Percentiles rank a stretch among this genome's conserved stretches.
These are phyloP conservation scores for Lentinula raphanica DNA, from an alignment of 768 basidiomycete genomes.

Conservation along the genomic window DNA sequence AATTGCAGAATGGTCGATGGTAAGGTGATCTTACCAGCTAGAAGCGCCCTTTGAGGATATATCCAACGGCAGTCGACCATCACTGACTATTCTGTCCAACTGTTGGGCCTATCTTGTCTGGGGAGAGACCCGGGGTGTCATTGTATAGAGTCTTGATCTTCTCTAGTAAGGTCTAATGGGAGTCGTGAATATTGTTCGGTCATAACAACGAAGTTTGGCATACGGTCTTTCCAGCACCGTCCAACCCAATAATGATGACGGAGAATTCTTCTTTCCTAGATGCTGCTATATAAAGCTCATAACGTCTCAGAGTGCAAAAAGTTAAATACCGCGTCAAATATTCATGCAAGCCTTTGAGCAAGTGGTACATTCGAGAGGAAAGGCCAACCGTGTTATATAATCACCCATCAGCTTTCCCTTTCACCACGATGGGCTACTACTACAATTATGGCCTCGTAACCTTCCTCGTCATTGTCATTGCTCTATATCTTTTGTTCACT, in stretches of 20 bases:
- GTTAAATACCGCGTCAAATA: constrained; percentile 75
- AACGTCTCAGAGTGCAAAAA: neutral
- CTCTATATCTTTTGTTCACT: constrained; percentile 86
- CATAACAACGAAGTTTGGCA: constrained; percentile 7
- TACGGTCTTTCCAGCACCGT: constrained; percentile 90
- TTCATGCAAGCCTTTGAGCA: constrained; percentile 87
- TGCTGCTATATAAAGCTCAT: neutral
- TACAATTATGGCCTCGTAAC: constrained; percentile 66
- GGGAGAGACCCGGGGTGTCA: constrained; percentile 77
- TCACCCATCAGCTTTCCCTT: constrained; percentile 10
- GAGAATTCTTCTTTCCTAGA: constrained; percentile 84
- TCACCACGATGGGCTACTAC: constrained; percentile 47
- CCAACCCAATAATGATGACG: constrained; percentile 90
- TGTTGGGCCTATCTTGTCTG: constrained; percentile 93
- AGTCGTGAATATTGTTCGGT: neutral
- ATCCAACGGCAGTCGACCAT: neutral
- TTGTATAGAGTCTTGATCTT: constrained; percentile 93
- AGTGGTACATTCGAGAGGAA: constrained; percentile 74
- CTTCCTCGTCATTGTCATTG: constrained; percentile 59
- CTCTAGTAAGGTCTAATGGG: constrained; percentile 75
- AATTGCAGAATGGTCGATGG: constrained; percentile 94
- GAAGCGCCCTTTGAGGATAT: neutral
- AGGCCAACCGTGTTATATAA: neutral
- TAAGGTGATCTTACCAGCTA: constrained; percentile 89
- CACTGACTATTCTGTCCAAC: constrained; percentile 90